A percentile compares a stretch with the other conserved stretches of the same genome.
phyloP scores from a whole-genome alignment of 2,329 filamentous ascomycete genomes.

The Alternaria conjuncta region DNA sequence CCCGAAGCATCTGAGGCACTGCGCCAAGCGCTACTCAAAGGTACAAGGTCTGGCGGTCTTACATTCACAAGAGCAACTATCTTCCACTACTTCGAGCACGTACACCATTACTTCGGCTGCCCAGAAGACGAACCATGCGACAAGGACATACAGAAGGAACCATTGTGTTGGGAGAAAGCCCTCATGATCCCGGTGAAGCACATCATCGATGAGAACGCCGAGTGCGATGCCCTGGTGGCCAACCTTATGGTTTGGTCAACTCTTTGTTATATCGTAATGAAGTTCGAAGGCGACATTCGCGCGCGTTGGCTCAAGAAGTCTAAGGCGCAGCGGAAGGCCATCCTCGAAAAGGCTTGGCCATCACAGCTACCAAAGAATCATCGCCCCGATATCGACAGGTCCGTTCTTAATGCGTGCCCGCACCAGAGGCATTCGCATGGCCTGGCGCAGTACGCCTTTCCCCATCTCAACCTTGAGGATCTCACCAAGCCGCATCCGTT shows the following conservation, averaged over 20 bases:
- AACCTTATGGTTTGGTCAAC: not conserved
- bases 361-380: conserved; percentile 42
- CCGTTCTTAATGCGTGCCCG: not conserved
- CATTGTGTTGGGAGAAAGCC: conserved; percentile 26
- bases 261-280: rapidly evolving
- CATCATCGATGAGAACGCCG: not conserved
- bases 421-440: conserved; percentile 27
- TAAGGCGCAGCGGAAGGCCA: not conserved
- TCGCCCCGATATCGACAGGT: conserved; percentile 58
- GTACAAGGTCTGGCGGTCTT: not conserved
- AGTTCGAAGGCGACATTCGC: not conserved
- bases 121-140: not conserved
- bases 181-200: not conserved
- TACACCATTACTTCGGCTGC: not conserved
- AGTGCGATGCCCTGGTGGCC: not conserved
- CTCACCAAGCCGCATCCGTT: conserved; percentile 54
- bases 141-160: conserved; percentile 53
- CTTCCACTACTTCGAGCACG: not conserved
- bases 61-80: not conserved
- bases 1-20: not conserved
- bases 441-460: conserved; percentile 51
- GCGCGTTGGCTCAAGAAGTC: not conserved
- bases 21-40: not conserved
- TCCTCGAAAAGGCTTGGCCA: not conserved
- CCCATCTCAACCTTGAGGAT: conserved; percentile 65